Base-by-base conservation (phyloP, 352 stramenopile genomes). In the Phytophthora aleatoria region DNA sequence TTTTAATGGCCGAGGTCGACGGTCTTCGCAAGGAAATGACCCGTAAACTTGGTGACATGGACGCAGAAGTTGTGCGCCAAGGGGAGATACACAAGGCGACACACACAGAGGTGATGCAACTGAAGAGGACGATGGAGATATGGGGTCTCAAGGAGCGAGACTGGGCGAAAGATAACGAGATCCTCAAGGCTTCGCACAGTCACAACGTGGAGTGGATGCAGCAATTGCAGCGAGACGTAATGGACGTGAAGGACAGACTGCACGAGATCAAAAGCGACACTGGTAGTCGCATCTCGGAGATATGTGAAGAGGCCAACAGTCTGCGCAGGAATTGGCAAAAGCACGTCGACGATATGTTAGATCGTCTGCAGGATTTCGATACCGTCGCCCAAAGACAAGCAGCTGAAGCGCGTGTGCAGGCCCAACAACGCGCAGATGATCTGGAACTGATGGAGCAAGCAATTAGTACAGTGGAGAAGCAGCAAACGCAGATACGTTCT, bases 151-250 rank as follows among this genome's bases (percentile, higher is more conserved):
- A 94, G 50, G 85, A 94, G 74, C 79, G 85, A 24, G 83, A 94
- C 59, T 94, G 85, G 83, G 83, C 83, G 15, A 94, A 94, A 61
- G 85, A 94, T 54, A 92, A 92, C 36, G 85, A 94, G 61, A 90
- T 94, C 49, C 73, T 92, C 28, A 94, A 94, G 57, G 74, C 81
- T 1, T 91, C 81, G n/a, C 85, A 94, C 57, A 79, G 67, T 38
- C 85, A 92, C 65, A 91, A 94, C 52, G 56, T 92, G 36, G 85
- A 94, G 71, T 94, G 85, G 85, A 94, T 94, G 85, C 85, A 94
- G 53, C 79, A 91, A 67, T 62, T 94, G 52, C 85, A 94, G 53
- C 82, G 85, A 6, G 85, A 94, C 41, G 79, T 89, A 20, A 91
- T 90, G 72, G 82, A 92, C 38, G 71, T 85, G 28, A 94, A 94